Evolutionary conservation across 176 grass and related monocot species (phyloP).

Genomic region (Pontederia paniculata): DNA sequence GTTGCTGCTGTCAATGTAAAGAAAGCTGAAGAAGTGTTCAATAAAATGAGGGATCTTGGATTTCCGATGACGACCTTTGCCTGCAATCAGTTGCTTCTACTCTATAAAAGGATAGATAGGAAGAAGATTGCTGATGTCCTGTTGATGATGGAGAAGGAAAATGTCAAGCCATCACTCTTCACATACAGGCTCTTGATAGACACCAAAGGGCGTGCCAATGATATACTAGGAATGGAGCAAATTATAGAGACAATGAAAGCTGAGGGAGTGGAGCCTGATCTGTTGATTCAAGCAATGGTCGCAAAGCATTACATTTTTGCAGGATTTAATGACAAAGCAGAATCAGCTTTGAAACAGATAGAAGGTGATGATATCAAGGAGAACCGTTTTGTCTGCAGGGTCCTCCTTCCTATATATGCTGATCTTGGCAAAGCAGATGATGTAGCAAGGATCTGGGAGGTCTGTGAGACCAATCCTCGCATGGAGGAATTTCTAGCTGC

Average conservation of each 20-base stretch:
- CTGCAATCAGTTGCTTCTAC: slow-evolving; percentile 64
- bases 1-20: slow-evolving; percentile 28
- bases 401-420: slow-evolving; percentile 61
- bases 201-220: slow-evolving; percentile 50
- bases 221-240: slow-evolving; percentile 48
- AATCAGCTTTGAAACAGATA: slow-evolving; percentile 36
- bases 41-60: slow-evolving; percentile 52
- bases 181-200: slow-evolving; percentile 71
- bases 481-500: slow-evolving; percentile 51
- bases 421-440: slow-evolving; percentile 39
- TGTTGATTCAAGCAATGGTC: slow-evolving; percentile 24
- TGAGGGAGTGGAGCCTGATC: slow-evolving; percentile 35
- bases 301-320: slow-evolving; percentile 41
- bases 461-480: slow-evolving; percentile 29
- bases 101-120: slow-evolving; percentile 49
- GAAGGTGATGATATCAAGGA: slow-evolving; percentile 34
- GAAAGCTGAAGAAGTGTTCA: slow-evolving; percentile 66
- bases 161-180: slow-evolving; percentile 39
- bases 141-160: slow-evolving; percentile 56
- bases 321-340: slow-evolving; percentile 49
- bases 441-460: slow-evolving; percentile 52
- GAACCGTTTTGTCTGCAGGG: slow-evolving; percentile 26
- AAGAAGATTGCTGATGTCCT: slow-evolving; percentile 47
- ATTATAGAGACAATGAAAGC: slow-evolving; percentile 47
- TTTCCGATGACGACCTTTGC: slow-evolving; percentile 40